Percentiles rank a stretch among this genome's conserved stretches.
These are phyloP conservation scores for Penicillium atrosanguineum DNA, from an alignment of 495 filamentous ascomycete species.

Conservation along the genomic window DNA sequence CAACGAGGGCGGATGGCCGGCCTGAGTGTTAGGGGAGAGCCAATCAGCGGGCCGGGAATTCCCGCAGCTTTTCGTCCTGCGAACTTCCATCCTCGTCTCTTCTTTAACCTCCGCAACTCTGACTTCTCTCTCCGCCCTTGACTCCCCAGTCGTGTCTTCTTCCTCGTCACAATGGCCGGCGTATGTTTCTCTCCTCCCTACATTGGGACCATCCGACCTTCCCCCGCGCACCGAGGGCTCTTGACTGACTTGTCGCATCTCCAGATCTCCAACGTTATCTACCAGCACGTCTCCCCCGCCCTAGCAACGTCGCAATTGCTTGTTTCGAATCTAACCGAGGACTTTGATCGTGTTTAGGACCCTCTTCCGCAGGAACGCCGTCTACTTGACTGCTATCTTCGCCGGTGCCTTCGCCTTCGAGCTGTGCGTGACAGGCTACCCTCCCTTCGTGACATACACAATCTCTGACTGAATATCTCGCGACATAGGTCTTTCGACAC, in stretches of 20 bases:
- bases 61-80: conserved; percentile 41
- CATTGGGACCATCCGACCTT: not conserved
- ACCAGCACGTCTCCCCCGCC: conserved; percentile 69
- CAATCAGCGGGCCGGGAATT: conserved; percentile 49
- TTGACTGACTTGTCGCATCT: conserved; percentile 33
- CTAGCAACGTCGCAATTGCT: conserved; percentile 16
- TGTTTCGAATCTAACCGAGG: conserved; percentile 18
- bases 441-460: conserved; percentile 2
- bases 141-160: conserved; percentile 17
- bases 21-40: conserved; percentile 14
- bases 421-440: conserved; percentile 61
- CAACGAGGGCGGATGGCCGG: conserved; percentile 23
- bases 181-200: conserved; percentile 23
- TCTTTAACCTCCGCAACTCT: conserved; percentile 8
- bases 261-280: conserved; percentile 61
- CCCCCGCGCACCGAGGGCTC: not conserved
- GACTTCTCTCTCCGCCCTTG: conserved; percentile 11
- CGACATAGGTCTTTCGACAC: conserved; percentile 70
- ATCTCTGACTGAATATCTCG: conserved; percentile 14
- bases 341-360: conserved; percentile 51
- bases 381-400: conserved; percentile 86
- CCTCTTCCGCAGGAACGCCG: conserved; percentile 79
- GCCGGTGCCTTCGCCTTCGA: conserved; percentile 85
- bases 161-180: conserved; percentile 52
- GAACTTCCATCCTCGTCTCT: conserved; percentile 25